phyloP scores from a whole-genome alignment of 305 asterid species.

The Fraxinus greggii region DNA sequence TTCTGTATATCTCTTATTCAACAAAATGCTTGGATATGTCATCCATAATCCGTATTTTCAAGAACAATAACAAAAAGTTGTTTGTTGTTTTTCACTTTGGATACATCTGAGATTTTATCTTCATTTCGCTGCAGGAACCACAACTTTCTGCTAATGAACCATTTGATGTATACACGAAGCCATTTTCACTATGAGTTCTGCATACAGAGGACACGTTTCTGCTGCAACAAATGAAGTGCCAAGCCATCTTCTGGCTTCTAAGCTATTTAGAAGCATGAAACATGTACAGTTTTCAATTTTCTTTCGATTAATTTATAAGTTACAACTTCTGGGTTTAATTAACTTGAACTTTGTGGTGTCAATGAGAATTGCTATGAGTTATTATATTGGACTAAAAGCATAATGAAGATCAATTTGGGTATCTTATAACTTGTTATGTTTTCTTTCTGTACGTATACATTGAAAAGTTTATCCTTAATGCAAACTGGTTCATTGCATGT shows the following conservation, averaged over 20 bases:
- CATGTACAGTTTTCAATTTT: conserved; percentile 9
- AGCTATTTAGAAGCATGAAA: conserved; percentile 5
- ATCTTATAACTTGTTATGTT: not conserved
- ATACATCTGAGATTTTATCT: not conserved
- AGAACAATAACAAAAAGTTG: not conserved
- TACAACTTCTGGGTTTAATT: not conserved
- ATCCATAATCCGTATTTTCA: not conserved
- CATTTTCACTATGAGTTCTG: conserved; percentile 58
- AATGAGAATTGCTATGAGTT: not conserved
- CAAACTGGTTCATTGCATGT: not conserved
- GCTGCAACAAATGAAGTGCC: conserved; percentile 2
- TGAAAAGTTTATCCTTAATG: not conserved
- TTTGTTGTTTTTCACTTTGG: not conserved
- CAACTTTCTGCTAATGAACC: conserved; percentile 72
- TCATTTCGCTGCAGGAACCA: conserved; percentile 50
- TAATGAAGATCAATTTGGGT: not conserved
- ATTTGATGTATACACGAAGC: conserved; percentile 76
- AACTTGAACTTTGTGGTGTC: not conserved
- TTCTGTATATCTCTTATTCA: not conserved
- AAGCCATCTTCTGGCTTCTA: conserved; percentile 4
- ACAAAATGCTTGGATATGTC: not conserved
- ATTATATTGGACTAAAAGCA: not conserved
- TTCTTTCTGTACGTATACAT: not conserved
- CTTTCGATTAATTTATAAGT: conserved; percentile 8
- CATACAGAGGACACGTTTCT: not conserved